Evolutionary conservation across 805 yeast genomes (phyloP), one percentile per base, ranked within the genome.

Genomic region (Starmerella bombicola): DNA sequence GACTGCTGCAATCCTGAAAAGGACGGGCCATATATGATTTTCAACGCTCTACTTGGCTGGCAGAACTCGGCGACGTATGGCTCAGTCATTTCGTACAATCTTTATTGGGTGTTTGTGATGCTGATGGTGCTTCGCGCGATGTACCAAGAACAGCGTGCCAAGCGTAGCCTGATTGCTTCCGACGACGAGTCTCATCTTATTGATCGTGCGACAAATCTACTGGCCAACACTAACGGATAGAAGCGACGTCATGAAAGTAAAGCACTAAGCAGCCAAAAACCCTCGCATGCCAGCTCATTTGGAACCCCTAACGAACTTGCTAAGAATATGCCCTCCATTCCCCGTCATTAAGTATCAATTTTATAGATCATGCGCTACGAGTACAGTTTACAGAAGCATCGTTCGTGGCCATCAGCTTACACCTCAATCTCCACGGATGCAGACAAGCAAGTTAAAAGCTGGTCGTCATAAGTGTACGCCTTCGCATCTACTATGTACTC

Each of bases 11-110:
- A 84, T 58, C 93, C 94, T 19, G 79, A 81, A 50, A 80, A 72
- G n/a, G 95, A 85, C 55, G 93, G 93, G 3, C 74, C 78, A 24
- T 85, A 93, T 94, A 83, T 84, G 93, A 65, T 85, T 26, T 68
- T 81, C 53, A 83, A 86, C 26, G 95, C 94, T 1, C 66, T 85
- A 4, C 69, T 85, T 37, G 96, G 96, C 2, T 85, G 96, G 96
- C 84, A 91, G 12, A 85, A 85, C 58, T 74, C 86, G 48, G 95
- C 95, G 3, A 85, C 96, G 0, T 82, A 79, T 55, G 93, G 93
- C 3, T 80, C 93, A 17, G 85, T 85, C 1, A 58, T 70, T 4
- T 72, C 85, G 37, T 85, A 85, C 62, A 69, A 72, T 46, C 41
- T 67, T 1, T 85, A 78, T 59, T 85, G 95, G 96, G 23, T 64